A percentile compares a stretch with the other conserved stretches of the same genome.
These are phyloP conservation scores for Kandelia obovata DNA, from an alignment of 345 rosid species.

Conservation along the genomic window DNA sequence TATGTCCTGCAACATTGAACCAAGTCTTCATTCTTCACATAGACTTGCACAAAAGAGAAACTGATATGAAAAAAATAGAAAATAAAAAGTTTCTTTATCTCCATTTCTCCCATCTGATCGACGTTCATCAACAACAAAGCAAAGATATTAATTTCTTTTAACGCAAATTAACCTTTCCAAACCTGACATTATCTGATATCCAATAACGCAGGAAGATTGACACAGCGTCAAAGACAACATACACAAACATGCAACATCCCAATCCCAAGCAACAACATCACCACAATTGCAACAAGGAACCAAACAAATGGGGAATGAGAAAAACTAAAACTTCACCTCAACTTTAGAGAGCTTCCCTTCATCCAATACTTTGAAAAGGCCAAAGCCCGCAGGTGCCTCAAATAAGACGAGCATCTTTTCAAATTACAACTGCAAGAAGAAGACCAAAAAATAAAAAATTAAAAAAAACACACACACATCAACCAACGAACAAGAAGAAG, in stretches of 20 bases:
- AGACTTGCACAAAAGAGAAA: neutral
- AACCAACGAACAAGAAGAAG: neutral
- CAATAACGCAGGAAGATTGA: too few relatives aligned
- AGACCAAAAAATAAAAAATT: neutral
- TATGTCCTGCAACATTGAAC: conserved; percentile 41
- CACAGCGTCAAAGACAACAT: too few relatives aligned
- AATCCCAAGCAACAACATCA: too few relatives aligned
- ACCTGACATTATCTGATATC: too few relatives aligned
- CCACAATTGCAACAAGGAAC: neutral
- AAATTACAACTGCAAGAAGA: neutral
- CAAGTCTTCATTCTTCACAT: neutral
- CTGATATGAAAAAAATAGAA: neutral
- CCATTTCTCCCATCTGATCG: too few relatives aligned
- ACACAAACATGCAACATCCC: too few relatives aligned
- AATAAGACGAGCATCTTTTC: conserved; percentile 51
- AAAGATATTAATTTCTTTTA: too few relatives aligned
- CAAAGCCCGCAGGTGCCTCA: conserved; percentile 66
- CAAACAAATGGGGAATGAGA: neutral
- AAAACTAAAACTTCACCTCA: conserved; percentile 36
- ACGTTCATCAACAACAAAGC: too few relatives aligned
- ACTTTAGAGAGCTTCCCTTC: conserved; percentile 60
- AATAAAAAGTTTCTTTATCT: too few relatives aligned
- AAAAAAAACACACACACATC: neutral
- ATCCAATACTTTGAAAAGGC: conserved; percentile 54
- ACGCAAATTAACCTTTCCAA: too few relatives aligned